Percentiles rank a stretch among this genome's conserved stretches.
Evolutionary conservation across 1,284 basidiomycete species (phyloP).

Genomic region (Rhodotorula sp.): DNA sequence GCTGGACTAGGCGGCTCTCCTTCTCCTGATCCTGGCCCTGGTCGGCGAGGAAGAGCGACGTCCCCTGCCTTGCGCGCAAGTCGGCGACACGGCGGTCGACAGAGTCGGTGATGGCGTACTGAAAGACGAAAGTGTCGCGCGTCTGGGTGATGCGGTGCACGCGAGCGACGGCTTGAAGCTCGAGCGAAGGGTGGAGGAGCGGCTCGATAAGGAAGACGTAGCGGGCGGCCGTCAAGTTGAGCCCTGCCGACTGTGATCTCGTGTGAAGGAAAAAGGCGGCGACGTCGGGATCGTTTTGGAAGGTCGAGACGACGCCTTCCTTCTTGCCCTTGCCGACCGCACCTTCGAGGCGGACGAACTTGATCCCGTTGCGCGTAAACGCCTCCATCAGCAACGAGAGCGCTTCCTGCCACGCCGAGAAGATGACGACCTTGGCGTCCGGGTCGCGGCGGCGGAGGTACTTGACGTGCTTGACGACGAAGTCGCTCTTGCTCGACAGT

Average conservation of each 20-base stretch:
- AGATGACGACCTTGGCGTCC: constrained; percentile 42
- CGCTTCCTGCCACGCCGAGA: constrained; percentile 39
- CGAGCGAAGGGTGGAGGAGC: constrained; percentile 38
- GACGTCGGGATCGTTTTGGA: constrained; percentile 37
- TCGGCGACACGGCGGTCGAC: constrained; percentile 41
- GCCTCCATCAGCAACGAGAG: constrained; percentile 34
- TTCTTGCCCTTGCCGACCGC: constrained; percentile 35
- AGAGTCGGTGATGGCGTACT: constrained; percentile 34
- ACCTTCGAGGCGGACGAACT: constrained; percentile 39
- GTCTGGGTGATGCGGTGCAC: constrained; percentile 44
- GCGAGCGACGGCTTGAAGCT: constrained; percentile 44
- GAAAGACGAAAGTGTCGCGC: constrained; percentile 35
- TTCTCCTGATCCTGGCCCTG: background rate
- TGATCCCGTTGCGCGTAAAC: constrained; percentile 35
- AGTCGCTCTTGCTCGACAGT: constrained; percentile 37
- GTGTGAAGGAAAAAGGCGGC: constrained; percentile 43
- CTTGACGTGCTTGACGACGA: constrained; percentile 40
- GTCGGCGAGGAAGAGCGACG: constrained; percentile 25
- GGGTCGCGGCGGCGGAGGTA: constrained; percentile 27
- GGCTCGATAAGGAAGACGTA: constrained; percentile 43
- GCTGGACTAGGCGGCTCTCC: constrained; percentile 16
- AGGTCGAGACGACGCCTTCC: constrained; percentile 37
- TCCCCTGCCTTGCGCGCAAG: constrained; percentile 22
- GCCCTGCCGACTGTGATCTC: constrained; percentile 39
- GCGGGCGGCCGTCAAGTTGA: constrained; percentile 40